phyloP scores from a whole-genome alignment of 768 basidiomycete species.

The Mrakia gelida region DNA sequence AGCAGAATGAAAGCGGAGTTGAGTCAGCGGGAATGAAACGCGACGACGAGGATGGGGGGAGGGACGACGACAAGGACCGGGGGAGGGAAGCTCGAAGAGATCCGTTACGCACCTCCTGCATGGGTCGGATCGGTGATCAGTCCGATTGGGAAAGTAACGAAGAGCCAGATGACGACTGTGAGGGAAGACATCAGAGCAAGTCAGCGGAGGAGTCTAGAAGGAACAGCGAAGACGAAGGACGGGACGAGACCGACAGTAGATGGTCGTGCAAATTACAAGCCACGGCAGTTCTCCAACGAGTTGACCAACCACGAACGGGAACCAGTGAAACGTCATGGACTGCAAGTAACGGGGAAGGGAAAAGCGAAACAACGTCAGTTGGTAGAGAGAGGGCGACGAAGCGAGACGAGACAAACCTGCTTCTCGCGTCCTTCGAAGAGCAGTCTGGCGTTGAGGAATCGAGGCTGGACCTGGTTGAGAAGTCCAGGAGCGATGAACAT shows the following conservation, averaged over 20 bases:
- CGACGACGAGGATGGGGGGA: too few relatives aligned
- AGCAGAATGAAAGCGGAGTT: too few relatives aligned
- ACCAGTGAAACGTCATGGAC: constrained; percentile 40
- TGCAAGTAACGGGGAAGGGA: too few relatives aligned
- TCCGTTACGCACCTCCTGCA: constrained; percentile 8
- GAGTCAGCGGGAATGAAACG: background rate
- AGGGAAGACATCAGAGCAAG: background rate
- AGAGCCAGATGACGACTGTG: constrained; percentile 20
- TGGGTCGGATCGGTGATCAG: constrained; percentile 26
- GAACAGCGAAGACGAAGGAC: constrained; percentile 16
- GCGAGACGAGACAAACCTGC: constrained; percentile 32
- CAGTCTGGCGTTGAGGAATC: constrained; percentile 43
- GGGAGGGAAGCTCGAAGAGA: too few relatives aligned
- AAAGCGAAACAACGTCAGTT: too few relatives aligned
- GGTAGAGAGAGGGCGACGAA: too few relatives aligned
- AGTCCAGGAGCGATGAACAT: constrained; percentile 33
- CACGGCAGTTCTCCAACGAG: constrained; percentile 41
- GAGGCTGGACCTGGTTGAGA: constrained; percentile 36
- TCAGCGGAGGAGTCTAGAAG: background rate
- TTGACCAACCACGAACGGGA: constrained; percentile 38
- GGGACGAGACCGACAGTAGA: constrained; percentile 31
- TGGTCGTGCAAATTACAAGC: constrained; percentile 34
- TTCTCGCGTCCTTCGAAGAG: constrained; percentile 46
- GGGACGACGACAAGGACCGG: too few relatives aligned
- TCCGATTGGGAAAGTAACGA: constrained; percentile 29